phyloP scores from a whole-genome alignment of 495 filamentous ascomycete genomes.

The Filosporella fistucella region DNA sequence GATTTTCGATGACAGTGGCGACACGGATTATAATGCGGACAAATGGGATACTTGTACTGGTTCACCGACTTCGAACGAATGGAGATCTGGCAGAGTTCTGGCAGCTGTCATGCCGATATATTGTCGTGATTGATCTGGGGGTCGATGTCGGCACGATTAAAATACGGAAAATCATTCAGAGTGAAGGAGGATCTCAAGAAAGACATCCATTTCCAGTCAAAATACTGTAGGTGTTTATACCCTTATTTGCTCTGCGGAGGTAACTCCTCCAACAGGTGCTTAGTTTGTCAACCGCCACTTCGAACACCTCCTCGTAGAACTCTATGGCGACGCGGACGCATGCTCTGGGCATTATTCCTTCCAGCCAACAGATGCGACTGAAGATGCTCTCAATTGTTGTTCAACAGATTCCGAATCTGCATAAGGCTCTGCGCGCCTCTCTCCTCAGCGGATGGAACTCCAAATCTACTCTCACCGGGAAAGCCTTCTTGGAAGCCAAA shows the following conservation, averaged over 20 bases:
- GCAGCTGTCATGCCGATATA: not conserved
- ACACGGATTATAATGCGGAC: not conserved
- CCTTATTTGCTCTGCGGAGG: too few relatives aligned
- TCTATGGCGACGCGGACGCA: not conserved
- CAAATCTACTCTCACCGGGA: not conserved
- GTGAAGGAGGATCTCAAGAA: not conserved
- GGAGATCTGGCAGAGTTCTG: constrained; percentile 5
- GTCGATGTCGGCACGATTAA: not conserved
- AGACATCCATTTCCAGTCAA: not conserved
- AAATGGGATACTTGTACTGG: not conserved
- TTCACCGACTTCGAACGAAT: not conserved
- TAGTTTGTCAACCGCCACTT: too few relatives aligned
- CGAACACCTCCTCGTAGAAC: not conserved
- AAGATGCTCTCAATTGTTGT: constrained; percentile 6
- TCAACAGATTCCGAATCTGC: constrained; percentile 24
- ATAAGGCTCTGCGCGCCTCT: constrained; percentile 20
- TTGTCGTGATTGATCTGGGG: not conserved
- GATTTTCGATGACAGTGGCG: not conserved
- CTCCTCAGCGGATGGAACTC: constrained; percentile 15
- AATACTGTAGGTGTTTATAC: not conserved
- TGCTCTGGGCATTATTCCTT: not conserved
- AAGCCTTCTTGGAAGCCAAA: constrained; percentile 10
- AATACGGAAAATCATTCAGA: not conserved
- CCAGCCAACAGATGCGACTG: not conserved
- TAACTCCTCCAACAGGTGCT: too few relatives aligned